Percentiles rank a stretch among this genome's conserved stretches.
Conservation (phyloP, 768 basidiomycete species). For the Plicaturopsis crispa region DNA sequence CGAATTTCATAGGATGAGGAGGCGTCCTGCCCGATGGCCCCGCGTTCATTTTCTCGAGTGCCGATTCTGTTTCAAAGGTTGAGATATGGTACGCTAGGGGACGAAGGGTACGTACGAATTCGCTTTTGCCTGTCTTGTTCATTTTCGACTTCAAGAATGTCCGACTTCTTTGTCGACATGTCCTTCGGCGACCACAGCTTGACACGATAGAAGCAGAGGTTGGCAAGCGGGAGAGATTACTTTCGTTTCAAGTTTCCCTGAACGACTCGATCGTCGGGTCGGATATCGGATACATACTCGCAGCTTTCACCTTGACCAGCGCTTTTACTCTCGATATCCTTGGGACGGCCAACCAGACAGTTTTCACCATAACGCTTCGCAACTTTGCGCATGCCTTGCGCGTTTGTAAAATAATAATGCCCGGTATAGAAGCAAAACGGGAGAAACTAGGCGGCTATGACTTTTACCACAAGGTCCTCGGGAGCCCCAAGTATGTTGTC, state of each 20-base stretch:
- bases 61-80: conserved; percentile 21
- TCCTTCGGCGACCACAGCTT: too few relatives aligned
- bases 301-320: too few relatives aligned
- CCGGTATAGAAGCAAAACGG: neutral
- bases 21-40: conserved; percentile 1
- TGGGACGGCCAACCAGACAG: too few relatives aligned
- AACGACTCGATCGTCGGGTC: too few relatives aligned
- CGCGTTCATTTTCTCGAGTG: conserved; percentile 32
- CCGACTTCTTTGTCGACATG: conserved; percentile 8
- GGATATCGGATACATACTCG: too few relatives aligned
- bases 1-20: conserved; percentile 14
- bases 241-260: too few relatives aligned
- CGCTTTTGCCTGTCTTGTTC: conserved; percentile 34
- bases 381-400: too few relatives aligned
- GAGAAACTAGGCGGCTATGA: conserved; percentile 68
- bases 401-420: too few relatives aligned
- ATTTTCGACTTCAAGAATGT: conserved; percentile 39
- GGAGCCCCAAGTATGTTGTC: conserved; percentile 83
- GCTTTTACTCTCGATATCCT: too few relatives aligned
- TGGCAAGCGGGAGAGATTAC: too few relatives aligned
- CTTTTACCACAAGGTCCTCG: conserved; percentile 72
- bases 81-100: conserved; percentile 1
- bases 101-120: conserved; percentile 26
- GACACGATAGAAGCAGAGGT: too few relatives aligned
- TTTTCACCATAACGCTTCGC: too few relatives aligned